Evolutionary conservation across 148 eudicot species (phyloP).

Genomic region (Rhododendron henanense): DNA sequence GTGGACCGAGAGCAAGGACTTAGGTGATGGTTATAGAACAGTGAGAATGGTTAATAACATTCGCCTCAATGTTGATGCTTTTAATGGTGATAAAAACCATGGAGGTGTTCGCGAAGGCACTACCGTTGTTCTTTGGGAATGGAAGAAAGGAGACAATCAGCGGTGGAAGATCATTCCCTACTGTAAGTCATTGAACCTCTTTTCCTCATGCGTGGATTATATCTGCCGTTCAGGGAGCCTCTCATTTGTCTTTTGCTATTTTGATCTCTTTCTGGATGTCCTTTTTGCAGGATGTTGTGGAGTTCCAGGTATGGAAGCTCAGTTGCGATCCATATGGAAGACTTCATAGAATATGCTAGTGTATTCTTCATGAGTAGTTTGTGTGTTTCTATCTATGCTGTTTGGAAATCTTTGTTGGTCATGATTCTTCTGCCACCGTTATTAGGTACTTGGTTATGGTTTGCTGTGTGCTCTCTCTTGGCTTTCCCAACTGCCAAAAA

Average conservation of each 20-base stretch:
- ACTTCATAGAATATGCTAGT: neutral
- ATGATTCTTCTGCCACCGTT: neutral
- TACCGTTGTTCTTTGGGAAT: constrained; percentile 61
- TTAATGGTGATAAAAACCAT: constrained; percentile 68
- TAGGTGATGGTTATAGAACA: constrained; percentile 50
- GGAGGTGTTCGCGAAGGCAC: constrained; percentile 92
- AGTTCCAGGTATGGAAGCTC: neutral
- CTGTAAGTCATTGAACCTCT: constrained; percentile 29
- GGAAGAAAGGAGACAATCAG: constrained; percentile 77
- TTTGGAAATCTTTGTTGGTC: neutral
- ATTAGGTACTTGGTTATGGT: neutral
- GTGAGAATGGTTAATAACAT: constrained; percentile 54
- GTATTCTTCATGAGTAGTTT: neutral
- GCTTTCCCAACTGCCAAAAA: neutral
- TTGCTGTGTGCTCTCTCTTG: neutral
- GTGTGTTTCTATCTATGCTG: neutral
- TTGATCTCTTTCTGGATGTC: neutral
- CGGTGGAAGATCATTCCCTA: constrained; percentile 44
- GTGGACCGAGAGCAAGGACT: constrained; percentile 60
- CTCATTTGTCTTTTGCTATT: neutral
- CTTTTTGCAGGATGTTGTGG: constrained; percentile 5
- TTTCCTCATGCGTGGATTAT: neutral
- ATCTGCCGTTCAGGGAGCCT: neutral
- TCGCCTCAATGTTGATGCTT: constrained; percentile 44
- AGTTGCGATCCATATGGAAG: neutral